Percentiles rank a stretch among this genome's conserved stretches.
These are phyloP conservation scores for Coemansia sp. DNA, from an alignment of 192 early-diverging fungal genomes.

Conservation along the genomic window DNA sequence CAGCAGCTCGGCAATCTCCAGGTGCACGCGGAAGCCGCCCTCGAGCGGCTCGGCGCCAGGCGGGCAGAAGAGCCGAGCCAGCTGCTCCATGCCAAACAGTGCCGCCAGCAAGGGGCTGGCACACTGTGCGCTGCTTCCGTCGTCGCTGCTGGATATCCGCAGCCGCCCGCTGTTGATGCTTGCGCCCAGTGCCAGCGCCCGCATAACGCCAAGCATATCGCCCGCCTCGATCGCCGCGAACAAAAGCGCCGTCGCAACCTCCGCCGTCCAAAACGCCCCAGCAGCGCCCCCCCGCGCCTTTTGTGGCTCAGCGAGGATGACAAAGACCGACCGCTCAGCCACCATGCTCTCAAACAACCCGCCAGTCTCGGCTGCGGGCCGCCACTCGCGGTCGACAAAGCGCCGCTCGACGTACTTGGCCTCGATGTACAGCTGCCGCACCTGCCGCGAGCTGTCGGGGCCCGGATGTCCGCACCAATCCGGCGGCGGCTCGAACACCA, in stretches of 20 bases:
- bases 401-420: constrained; percentile 67
- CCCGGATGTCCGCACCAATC: constrained; percentile 12
- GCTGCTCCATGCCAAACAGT: constrained; percentile 20
- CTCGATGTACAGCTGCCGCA: constrained; percentile 62
- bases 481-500: constrained; percentile 12
- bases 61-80: not conserved
- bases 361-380: constrained; percentile 13
- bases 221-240: constrained; percentile 40
- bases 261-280: constrained; percentile 3
- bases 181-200: constrained; percentile 72
- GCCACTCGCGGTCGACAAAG: constrained; percentile 44
- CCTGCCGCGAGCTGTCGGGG: constrained; percentile 50
- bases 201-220: constrained; percentile 56
- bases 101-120: constrained; percentile 26
- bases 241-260: constrained; percentile 26
- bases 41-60: not conserved
- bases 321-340: not conserved
- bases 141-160: not conserved
- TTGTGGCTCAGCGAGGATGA: not conserved
- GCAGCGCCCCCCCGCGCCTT: not conserved
- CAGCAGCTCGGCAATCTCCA: constrained; percentile 47
- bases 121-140: not conserved
- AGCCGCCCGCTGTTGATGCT: constrained; percentile 54
- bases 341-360: not conserved
- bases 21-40: constrained; percentile 3